Evolutionary conservation across 1,139 yeast species (phyloP).

Genomic region (Geotrichum australiense): DNA sequence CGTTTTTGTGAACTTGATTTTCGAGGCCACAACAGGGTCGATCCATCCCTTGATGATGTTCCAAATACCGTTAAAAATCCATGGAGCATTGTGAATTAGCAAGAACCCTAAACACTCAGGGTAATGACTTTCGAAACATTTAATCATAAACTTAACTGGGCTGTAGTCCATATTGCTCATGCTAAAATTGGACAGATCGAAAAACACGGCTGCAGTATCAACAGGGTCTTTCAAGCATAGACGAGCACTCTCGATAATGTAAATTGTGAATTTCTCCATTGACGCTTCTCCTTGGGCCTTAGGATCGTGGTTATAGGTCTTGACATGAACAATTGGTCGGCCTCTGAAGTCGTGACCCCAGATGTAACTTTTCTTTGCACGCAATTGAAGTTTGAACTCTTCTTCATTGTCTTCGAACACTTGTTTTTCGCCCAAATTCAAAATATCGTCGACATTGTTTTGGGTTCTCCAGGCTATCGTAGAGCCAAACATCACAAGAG

Average conservation of each 20-base stretch:
- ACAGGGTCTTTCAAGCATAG: constrained; percentile 55
- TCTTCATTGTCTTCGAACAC: constrained; percentile 34
- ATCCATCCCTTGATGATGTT: constrained; percentile 76
- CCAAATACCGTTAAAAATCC: constrained; percentile 87
- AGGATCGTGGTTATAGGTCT: constrained; percentile 68
- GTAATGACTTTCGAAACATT: constrained; percentile 77
- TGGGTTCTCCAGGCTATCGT: constrained; percentile 67
- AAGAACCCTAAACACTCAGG: constrained; percentile 77
- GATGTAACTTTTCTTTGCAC: constrained; percentile 54
- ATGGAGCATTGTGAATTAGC: constrained; percentile 80
- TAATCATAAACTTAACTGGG: constrained; percentile 71
- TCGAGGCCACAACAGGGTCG: constrained; percentile 82
- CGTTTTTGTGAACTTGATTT: constrained; percentile 64
- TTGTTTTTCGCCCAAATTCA: constrained; percentile 56
- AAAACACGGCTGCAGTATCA: constrained; percentile 66
- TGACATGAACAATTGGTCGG: constrained; percentile 63
- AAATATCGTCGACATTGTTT: constrained; percentile 49
- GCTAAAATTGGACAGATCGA: constrained; percentile 69
- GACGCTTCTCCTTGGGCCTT: constrained; percentile 63
- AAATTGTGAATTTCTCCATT: constrained; percentile 56
- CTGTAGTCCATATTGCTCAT: constrained; percentile 77
- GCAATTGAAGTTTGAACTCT: constrained; percentile 47
- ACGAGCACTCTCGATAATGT: constrained; percentile 64
- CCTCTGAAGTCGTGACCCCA: constrained; percentile 58
- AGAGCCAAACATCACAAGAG: constrained; percentile 57